Conservation (phyloP, 495 filamentous ascomycete species). For the Aspergillus indologenus region DNA sequence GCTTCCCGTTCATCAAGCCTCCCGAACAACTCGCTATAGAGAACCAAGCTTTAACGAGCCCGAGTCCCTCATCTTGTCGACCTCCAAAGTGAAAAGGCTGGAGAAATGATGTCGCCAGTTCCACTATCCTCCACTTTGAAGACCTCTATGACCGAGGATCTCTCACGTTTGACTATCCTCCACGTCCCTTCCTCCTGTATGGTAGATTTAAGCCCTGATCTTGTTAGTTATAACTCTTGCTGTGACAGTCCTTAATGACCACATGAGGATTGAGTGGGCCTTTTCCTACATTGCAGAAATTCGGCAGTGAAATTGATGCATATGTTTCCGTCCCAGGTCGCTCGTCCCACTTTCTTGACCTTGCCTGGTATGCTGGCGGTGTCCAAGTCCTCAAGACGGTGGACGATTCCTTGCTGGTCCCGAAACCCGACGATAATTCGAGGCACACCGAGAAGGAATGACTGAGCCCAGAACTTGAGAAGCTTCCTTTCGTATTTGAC, state of each 20-base stretch:
- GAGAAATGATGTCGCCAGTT: slow-evolving; percentile 71
- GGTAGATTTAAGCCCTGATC: slow-evolving; percentile 60
- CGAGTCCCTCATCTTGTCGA: slow-evolving; percentile 19
- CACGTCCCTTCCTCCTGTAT: slow-evolving; percentile 75
- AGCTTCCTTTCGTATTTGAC: slow-evolving; percentile 83
- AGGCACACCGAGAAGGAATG: slow-evolving; percentile 87
- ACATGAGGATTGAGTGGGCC: neutral
- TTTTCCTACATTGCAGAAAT: slow-evolving; percentile 69
- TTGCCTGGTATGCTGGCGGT: slow-evolving; percentile 71
- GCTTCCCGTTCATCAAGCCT: no score
- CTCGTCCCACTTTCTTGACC: slow-evolving; percentile 60
- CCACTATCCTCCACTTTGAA: slow-evolving; percentile 69
- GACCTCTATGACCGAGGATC: slow-evolving; percentile 61
- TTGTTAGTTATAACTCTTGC: neutral
- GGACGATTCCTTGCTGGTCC: slow-evolving; percentile 66
- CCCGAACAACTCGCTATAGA: no score
- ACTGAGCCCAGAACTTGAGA: slow-evolving; percentile 94
- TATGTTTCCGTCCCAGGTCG: slow-evolving; percentile 80
- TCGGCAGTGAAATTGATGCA: slow-evolving; percentile 83
- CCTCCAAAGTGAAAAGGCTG: slow-evolving; percentile 74
- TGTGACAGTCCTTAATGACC: neutral
- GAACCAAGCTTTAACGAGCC: neutral
- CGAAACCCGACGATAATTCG: slow-evolving; percentile 91
- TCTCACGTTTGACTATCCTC: slow-evolving; percentile 65
- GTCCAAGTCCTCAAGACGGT: slow-evolving; percentile 68